phyloP scores from a whole-genome alignment of 306 rosid genomes.

The Sindora glabra region DNA sequence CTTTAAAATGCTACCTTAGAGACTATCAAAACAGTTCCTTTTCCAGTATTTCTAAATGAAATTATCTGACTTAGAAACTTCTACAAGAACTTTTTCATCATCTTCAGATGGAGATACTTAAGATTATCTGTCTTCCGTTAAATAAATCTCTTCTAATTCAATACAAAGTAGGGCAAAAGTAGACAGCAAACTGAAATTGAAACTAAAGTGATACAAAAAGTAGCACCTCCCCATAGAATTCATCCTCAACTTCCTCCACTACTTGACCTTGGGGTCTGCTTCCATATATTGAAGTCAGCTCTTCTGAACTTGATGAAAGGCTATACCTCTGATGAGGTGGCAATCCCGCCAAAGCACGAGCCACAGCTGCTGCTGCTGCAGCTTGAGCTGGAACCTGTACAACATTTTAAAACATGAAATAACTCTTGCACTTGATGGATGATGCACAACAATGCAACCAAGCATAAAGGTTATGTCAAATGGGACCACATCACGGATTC shows the following conservation, averaged over 20 bases:
- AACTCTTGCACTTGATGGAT: background rate
- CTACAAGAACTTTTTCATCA: background rate
- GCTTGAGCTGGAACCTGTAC: conserved; percentile 93
- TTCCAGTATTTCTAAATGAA: background rate
- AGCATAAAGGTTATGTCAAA: background rate
- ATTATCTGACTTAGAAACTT: conserved; percentile 1
- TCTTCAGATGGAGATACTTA: background rate
- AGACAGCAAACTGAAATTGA: conserved; percentile 23
- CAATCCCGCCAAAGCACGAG: conserved; percentile 94
- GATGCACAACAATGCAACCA: background rate
- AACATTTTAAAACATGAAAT: conserved; percentile 21
- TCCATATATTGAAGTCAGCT: conserved; percentile 83
- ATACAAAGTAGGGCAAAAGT: conserved; percentile 12
- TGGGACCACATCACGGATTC: background rate
- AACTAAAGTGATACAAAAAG: conserved; percentile 31
- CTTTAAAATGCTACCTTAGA: conserved; percentile 10
- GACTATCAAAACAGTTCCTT: conserved; percentile 1
- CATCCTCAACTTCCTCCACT: conserved; percentile 86
- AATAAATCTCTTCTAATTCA: conserved; percentile 9
- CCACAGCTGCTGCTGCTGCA: conserved; percentile 95
- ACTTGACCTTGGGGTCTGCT: conserved; percentile 44
- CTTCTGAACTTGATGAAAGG: conserved; percentile 87
- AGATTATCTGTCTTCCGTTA: no score
- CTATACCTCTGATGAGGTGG: conserved; percentile 87
- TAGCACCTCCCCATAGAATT: conserved; percentile 85